phyloP scores from a whole-genome alignment of 2,329 filamentous ascomycete species.

The Penicillium sp. region DNA sequence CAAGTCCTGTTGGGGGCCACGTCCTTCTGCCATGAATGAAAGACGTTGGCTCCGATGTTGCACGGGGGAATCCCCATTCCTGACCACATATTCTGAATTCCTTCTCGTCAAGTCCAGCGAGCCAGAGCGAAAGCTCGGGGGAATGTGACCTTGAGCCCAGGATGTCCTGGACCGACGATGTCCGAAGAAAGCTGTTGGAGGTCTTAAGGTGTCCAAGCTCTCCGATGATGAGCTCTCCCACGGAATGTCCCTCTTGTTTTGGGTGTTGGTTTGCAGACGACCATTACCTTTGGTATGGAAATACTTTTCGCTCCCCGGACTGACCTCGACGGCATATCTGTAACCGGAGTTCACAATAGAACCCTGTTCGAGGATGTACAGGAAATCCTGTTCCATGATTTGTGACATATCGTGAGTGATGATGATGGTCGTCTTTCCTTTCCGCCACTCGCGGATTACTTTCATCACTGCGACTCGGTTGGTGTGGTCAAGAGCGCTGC shows the following conservation, averaged over 20 bases:
- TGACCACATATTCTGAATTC: not conserved
- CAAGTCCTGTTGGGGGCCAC: not conserved
- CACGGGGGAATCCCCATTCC: not conserved
- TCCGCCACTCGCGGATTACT: conserved; percentile 73
- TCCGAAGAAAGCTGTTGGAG: not conserved
- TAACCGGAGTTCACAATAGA: conserved; percentile 68
- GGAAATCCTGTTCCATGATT: conserved; percentile 69
- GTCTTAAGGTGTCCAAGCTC: not conserved
- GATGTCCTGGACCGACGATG: conserved; percentile 7
- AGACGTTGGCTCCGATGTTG: conserved; percentile 5
- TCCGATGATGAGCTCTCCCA: not conserved
- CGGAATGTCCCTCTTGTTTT: not conserved
- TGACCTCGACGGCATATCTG: conserved; percentile 52
- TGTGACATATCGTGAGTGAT: conserved; percentile 88
- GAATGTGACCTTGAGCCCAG: conserved; percentile 18
- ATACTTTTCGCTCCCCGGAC: conserved; percentile 31
- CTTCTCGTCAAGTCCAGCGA: conserved; percentile 4
- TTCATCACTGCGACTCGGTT: conserved; percentile 69
- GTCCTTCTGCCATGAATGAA: not conserved
- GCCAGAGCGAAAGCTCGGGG: conserved; percentile 12
- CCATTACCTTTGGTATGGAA: conserved; percentile 8
- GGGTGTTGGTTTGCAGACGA: not conserved
- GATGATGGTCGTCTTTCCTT: conserved; percentile 81
- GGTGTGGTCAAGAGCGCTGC: conserved; percentile 77
- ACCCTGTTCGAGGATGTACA: conserved; percentile 76